Evolutionary conservation across 1,284 basidiomycete species (phyloP), one percentile per base, ranked within the genome.

Genomic region (Malassezia cuniculi): DNA sequence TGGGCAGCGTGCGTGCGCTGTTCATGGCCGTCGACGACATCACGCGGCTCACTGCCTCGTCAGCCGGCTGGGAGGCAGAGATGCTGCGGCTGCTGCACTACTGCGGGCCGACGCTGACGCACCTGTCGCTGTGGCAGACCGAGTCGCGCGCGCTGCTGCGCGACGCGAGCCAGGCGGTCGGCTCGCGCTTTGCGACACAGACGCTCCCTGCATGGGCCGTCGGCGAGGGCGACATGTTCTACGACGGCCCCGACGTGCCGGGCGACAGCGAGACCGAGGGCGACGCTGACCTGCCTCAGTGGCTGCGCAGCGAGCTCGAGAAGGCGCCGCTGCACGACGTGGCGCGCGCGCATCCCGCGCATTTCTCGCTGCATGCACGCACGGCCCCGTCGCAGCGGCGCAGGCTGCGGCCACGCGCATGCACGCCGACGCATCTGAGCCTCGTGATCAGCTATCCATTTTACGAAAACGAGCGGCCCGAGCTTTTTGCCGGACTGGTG

Each of bases 41-140:
- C 5, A 61, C 62, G 10, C 48, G 52, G 6, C 36, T 62, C 12
- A 63, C 60, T 3, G 46, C 54, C 8, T 51, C 48, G 15, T 60
- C 59, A 3, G 56, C 60, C 2, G 62, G 62, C 17, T 66, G 62
- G 62, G 62, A 66, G 26, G 42, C 55, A 17, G 58, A 61, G 24
- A 37, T 66, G 27, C 41, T 63, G 11, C 48, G 60, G 2, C 36
- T 64, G 15, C 40, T 66, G 9, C 60, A 64, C 37, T 54, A 61
- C 27, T 51, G 49, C 27, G 62, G 62, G 4, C 52, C 56, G 0
- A 32, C 48, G 10, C 41, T 64, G 17, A 49, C 48, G 8, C 46
- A 60, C 31, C 39, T 66, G 3, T 60, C 56, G 5, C 45, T 66
- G 8, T 66, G 62, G 62, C 49, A 57, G 8, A 36, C 60, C 6